Conservation (phyloP, 1,284 basidiomycete species). For the Microbotryomycetes sp. region DNA sequence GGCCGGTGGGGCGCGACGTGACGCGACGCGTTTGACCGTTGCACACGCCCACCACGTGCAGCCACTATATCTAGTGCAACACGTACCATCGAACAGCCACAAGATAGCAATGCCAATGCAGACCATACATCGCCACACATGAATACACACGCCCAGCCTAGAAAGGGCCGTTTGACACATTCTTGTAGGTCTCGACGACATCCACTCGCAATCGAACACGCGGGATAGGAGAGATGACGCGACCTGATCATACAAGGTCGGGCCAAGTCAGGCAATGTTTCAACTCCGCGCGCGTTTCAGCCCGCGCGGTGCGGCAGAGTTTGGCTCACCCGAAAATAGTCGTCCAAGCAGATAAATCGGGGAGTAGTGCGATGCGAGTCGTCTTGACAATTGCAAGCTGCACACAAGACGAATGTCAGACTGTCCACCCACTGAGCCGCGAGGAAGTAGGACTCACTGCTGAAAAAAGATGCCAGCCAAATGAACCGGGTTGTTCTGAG, state of each 20-base stretch:
- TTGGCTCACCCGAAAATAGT: slow-evolving; percentile 14
- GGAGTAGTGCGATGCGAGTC: slow-evolving; percentile 26
- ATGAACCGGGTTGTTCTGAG: slow-evolving; percentile 25
- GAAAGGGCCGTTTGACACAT: too few species aligned
- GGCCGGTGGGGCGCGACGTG: too few species aligned
- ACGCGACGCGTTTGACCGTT: too few species aligned
- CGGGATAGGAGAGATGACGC: slow-evolving; percentile 8
- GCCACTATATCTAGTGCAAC: too few species aligned
- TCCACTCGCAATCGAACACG: slow-evolving; percentile 2
- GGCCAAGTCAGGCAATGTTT: too few species aligned
- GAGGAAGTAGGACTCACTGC: slow-evolving; percentile 4
- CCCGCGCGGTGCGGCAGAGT: neutral
- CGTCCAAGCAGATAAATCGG: slow-evolving; percentile 21
- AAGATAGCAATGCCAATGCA: too few species aligned
- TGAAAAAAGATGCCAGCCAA: slow-evolving; percentile 23
- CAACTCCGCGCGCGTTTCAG: neutral
- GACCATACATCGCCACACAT: too few species aligned
- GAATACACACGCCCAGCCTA: too few species aligned
- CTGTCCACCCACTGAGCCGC: neutral
- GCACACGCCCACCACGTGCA: too few species aligned
- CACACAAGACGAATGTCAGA: neutral
- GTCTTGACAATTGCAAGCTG: slow-evolving; percentile 11
- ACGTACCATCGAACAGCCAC: too few species aligned
- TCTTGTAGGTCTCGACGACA: neutral
- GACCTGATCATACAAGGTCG: neutral